A percentile compares a stretch with the other conserved stretches of the same genome.
Conservation (phyloP, 768 basidiomycete genomes). For the Naganishia antarctica region DNA sequence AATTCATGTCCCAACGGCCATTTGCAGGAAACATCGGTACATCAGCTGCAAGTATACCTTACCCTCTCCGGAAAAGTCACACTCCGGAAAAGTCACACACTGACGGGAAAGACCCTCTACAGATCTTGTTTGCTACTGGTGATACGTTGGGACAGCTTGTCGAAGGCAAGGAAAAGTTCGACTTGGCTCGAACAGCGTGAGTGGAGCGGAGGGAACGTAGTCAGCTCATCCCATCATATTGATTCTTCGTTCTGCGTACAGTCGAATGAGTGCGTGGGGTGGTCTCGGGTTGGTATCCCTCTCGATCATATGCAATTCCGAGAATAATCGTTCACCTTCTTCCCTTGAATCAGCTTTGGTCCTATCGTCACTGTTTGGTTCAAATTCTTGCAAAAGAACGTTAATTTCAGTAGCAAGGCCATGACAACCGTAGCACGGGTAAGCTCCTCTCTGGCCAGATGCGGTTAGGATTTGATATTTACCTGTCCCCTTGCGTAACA, state of each 20-base stretch:
- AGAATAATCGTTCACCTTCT: too few species aligned
- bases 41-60: not conserved
- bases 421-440: slow-evolving; percentile 24
- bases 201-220: too few species aligned
- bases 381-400: slow-evolving; percentile 26
- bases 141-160: slow-evolving; percentile 65
- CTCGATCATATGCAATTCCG: too few species aligned
- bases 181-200: slow-evolving; percentile 51
- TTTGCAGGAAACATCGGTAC: slow-evolving; percentile 19
- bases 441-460: not conserved
- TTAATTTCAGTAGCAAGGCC: slow-evolving; percentile 19
- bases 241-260: not conserved
- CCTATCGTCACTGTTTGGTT: slow-evolving; percentile 81
- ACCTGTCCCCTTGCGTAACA: too few species aligned
- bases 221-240: too few species aligned
- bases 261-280: slow-evolving; percentile 25
- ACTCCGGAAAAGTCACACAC: too few species aligned
- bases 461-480: too few species aligned
- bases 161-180: slow-evolving; percentile 71
- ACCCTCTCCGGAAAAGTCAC: too few species aligned
- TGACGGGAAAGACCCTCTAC: not conserved
- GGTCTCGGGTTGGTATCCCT: slow-evolving; percentile 10
- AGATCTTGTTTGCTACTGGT: slow-evolving; percentile 46
- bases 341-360: slow-evolving; percentile 75
- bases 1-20: slow-evolving; percentile 14